Evolutionary conservation across 1,139 yeast genomes (phyloP).

Genomic region (Hemisphaericaspora subhashii): DNA sequence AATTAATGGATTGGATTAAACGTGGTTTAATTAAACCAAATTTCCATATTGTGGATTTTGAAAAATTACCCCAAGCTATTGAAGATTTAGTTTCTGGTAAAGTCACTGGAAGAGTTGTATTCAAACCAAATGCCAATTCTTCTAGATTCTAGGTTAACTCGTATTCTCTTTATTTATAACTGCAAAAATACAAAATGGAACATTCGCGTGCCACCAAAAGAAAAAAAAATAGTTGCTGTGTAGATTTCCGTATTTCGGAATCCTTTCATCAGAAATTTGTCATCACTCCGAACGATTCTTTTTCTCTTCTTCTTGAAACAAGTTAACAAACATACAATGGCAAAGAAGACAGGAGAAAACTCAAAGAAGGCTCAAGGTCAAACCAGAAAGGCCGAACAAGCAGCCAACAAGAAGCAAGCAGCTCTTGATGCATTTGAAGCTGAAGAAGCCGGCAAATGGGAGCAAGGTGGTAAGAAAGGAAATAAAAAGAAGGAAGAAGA

Average conservation of each 20-base stretch:
- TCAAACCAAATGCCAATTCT: conserved; percentile 26
- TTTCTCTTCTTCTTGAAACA: not conserved
- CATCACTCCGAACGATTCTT: not conserved
- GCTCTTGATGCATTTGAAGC: conserved; percentile 49
- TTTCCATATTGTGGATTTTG: conserved; percentile 31
- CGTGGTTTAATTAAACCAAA: conserved; percentile 43
- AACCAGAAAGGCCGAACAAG: conserved; percentile 69
- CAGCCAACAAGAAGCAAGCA: conserved; percentile 60
- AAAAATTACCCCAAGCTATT: conserved; percentile 37
- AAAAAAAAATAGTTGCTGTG: not conserved
- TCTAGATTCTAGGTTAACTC: not conserved
- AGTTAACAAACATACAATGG: conserved; percentile 38
- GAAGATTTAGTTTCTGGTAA: conserved; percentile 38
- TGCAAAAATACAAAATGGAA: not conserved
- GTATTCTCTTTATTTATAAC: not conserved
- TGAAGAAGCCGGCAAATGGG: conserved; percentile 68
- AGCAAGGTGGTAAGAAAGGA: conserved; percentile 68
- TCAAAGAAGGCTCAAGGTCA: conserved; percentile 68
- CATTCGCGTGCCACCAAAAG: too few species aligned
- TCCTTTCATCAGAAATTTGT: not conserved
- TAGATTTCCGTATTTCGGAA: conserved; percentile 5
- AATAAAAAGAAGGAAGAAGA: conserved; percentile 70
- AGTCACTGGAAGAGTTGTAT: conserved; percentile 46
- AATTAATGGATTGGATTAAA: conserved; percentile 45
- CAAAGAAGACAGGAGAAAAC: conserved; percentile 60